Evolutionary conservation across 805 yeast species (phyloP), one percentile per base, ranked within the genome.

Genomic region (Citeromyces nyonsensis): DNA sequence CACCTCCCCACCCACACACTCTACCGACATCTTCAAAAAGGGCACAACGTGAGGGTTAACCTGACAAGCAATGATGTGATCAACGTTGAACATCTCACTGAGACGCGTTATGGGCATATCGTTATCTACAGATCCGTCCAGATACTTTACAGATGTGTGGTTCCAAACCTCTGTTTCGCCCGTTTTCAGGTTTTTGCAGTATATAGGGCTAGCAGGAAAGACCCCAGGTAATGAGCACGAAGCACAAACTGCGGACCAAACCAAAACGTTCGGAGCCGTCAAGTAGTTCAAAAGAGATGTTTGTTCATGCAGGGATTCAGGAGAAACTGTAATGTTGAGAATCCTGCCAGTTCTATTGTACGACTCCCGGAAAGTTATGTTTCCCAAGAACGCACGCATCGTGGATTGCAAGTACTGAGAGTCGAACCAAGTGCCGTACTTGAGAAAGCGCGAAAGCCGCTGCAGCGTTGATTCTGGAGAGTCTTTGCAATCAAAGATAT

Each of bases 1-100:
- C 28, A 73, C 55, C 39, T 69, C 76, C 6, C 82, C 82, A 9
- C 84, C 85, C 13, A 73, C 73, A 48, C 73, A 69, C 13, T 75
- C 69, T 4, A 75, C 63, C 0, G 85, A 73, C 33, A 74, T 56
- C 41, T 73, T 74, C 43, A 91, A 60, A 32, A 88, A 66, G 0
- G 98, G 98, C 3, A 81, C 82, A 10, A 91, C 94, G 49, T 91
- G 98, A 0, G 96, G 94, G 47, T 91, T 91, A 1, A 91, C 98
- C 51, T 91, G 99, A 30, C 94, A 88, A 0, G 96, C 98, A 43
- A 91, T 85, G 39, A 91, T 86, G 51, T 91, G 95, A 49, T 91
- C 94, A 22, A 91, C 95, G 47, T 91, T 88, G 52, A 91, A 91
- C 95, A 91, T 85, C 49, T 91, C 98, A 13, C 93, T 78, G 14